A percentile compares a stretch with the other conserved stretches of the same genome.
These are phyloP conservation scores for Arthromyces matolae DNA, from an alignment of 768 basidiomycete species.

Conservation along the genomic window DNA sequence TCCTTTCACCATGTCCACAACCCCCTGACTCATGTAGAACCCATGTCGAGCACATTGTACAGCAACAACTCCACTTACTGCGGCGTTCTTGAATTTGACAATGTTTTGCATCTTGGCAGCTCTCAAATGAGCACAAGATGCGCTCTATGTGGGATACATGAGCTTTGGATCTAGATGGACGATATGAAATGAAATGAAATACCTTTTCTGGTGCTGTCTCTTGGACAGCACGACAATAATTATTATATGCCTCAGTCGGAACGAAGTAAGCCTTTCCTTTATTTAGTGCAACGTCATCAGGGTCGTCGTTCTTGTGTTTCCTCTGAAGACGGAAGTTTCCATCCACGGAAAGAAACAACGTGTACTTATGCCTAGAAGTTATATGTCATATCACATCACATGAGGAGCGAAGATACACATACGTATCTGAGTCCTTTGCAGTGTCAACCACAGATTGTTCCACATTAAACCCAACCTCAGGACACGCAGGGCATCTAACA, in stretches of 20 bases:
- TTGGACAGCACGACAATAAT: slow-evolving; percentile 13
- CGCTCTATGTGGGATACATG: slow-evolving; percentile 12
- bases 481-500: slow-evolving; percentile 3
- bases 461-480: slow-evolving; percentile 1
- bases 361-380: slow-evolving; percentile 1
- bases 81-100: slow-evolving; percentile 24
- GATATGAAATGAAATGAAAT: too few relatives aligned
- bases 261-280: slow-evolving; percentile 25
- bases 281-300: slow-evolving; percentile 25
- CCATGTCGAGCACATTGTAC: slow-evolving; percentile 28
- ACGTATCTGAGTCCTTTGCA: not conserved
- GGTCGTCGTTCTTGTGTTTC: slow-evolving; percentile 26
- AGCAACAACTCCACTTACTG: too few relatives aligned
- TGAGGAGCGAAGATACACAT: not conserved
- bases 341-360: slow-evolving; percentile 24
- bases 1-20: slow-evolving; percentile 25
- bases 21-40: slow-evolving; percentile 19
- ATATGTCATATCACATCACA: not conserved
- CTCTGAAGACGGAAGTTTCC: too few relatives aligned
- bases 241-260: slow-evolving; percentile 8
- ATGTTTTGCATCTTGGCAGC: slow-evolving; percentile 24
- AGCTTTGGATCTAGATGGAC: not conserved
- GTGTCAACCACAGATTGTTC: not conserved
- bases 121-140: slow-evolving; percentile 23
- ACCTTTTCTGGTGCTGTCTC: not conserved